Conservation (phyloP, 164 flowering plant genomes). For the Vitis amurensis region DNA sequence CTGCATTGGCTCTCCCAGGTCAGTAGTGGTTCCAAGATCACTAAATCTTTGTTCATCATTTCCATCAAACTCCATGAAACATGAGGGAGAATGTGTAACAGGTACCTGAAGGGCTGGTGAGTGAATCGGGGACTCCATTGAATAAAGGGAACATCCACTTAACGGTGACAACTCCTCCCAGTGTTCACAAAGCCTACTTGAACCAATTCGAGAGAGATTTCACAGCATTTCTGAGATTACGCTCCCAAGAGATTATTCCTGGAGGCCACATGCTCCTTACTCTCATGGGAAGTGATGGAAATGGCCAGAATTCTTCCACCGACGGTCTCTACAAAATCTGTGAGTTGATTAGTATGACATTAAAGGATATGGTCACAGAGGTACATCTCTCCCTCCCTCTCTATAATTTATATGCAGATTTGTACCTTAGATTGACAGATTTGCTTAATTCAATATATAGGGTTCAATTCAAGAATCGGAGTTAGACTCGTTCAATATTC, state of each 20-base stretch:
- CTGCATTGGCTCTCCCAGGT: conserved; percentile 14
- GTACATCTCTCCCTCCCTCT: neutral
- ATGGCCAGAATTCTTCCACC: no score
- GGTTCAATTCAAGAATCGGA: conserved; percentile 12
- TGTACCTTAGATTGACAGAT: no score
- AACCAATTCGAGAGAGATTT: conserved; percentile 13
- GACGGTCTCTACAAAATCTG: no score
- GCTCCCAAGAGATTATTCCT: conserved; percentile 8
- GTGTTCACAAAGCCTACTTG: conserved; percentile 2
- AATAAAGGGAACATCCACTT: conserved; percentile 12
- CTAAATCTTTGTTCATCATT: no score
- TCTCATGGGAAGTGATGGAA: neutral
- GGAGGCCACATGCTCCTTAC: conserved; percentile 18
- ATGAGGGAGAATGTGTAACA: neutral
- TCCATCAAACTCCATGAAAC: neutral
- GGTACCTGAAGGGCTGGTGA: conserved; percentile 7
- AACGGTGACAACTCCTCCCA: conserved; percentile 2
- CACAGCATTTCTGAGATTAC: conserved; percentile 4
- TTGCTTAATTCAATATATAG: neutral
- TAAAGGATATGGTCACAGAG: conserved; percentile 19
- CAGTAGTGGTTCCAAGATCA: neutral
- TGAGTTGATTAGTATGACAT: conserved; percentile 1
- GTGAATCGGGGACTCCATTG: neutral
- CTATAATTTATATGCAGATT: no score
- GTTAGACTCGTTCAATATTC: conserved; percentile 17